phyloP scores from a whole-genome alignment of 2,329 filamentous ascomycete genomes.

The Scytalidium sp. region DNA sequence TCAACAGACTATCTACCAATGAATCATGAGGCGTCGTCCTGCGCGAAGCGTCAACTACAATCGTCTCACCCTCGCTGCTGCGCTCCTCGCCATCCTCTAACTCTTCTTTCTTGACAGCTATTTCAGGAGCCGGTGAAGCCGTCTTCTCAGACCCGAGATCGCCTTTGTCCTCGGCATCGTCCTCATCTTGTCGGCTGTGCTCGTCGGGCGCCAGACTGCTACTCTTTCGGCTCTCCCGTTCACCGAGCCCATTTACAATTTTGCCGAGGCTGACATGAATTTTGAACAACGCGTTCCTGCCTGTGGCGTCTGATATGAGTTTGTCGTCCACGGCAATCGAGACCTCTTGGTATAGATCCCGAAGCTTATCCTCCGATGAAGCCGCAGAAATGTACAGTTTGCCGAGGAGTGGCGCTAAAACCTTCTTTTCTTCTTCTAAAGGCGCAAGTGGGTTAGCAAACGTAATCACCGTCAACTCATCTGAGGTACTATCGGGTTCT shows the following conservation, averaged over 20 bases:
- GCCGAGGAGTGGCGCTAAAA: slow-evolving; percentile 70
- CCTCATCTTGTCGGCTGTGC: background rate
- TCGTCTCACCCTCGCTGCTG: slow-evolving; percentile 39
- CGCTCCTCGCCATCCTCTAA: slow-evolving; percentile 28
- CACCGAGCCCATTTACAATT: slow-evolving; percentile 60
- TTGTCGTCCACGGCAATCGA: slow-evolving; percentile 61
- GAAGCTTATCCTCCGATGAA: slow-evolving; percentile 55
- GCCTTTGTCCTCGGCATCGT: background rate
- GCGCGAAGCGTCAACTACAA: slow-evolving; percentile 6
- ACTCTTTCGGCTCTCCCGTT: slow-evolving; percentile 23
- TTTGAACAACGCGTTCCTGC: slow-evolving; percentile 64
- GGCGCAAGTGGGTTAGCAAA: slow-evolving; percentile 25
- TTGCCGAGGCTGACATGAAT: slow-evolving; percentile 65
- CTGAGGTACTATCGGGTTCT: too few relatives aligned
- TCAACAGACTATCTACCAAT: slow-evolving; percentile 25
- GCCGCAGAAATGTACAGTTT: slow-evolving; percentile 78
- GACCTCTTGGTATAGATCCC: slow-evolving; percentile 55
- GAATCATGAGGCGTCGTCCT: slow-evolving; percentile 15
- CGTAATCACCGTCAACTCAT: background rate
- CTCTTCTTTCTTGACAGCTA: slow-evolving; percentile 35
- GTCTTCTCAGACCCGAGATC: background rate
- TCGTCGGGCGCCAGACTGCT: slow-evolving; percentile 8
- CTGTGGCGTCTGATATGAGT: slow-evolving; percentile 56
- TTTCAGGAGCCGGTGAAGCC: slow-evolving; percentile 14
- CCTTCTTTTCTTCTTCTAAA: slow-evolving; percentile 81